A percentile compares a stretch with the other conserved stretches of the same genome.
Conservation (phyloP, 805 yeast species). For the Yarrowia osloensis region DNA sequence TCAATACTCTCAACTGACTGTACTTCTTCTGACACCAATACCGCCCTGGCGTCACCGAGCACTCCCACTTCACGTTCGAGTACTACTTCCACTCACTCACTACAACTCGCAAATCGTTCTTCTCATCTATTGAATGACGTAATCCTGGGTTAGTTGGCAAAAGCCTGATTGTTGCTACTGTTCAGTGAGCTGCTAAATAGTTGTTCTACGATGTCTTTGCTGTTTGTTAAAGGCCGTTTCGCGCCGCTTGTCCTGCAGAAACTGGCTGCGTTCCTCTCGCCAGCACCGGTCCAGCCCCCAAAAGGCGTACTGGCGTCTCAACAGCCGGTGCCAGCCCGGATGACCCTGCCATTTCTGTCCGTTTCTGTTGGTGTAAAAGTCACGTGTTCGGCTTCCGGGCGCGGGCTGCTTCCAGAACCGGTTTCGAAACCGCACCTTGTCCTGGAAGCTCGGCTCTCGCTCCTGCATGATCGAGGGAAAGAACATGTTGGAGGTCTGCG, state of each 20-base stretch:
- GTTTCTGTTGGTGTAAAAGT: slow-evolving; percentile 16
- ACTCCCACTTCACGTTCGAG: no score
- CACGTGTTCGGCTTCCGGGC: slow-evolving; percentile 34
- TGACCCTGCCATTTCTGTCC: slow-evolving; percentile 33
- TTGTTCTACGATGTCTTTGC: slow-evolving; percentile 34
- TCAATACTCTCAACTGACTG: no score
- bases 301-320: slow-evolving; percentile 35
- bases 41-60: no score
- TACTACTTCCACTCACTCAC: no score
- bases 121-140: no score
- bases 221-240: slow-evolving; percentile 37
- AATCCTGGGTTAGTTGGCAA: slow-evolving; percentile 18
- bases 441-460: not conserved
- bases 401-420: slow-evolving; percentile 34
- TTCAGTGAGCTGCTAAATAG: slow-evolving; percentile 5
- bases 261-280: slow-evolving; percentile 37
- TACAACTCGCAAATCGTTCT: no score
- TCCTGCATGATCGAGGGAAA: not conserved
- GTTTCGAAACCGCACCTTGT: slow-evolving; percentile 26
- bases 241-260: slow-evolving; percentile 36
- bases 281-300: slow-evolving; percentile 36
- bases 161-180: not conserved
- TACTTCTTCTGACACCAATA: no score
- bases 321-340: slow-evolving; percentile 38
- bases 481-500: slow-evolving; percentile 5